Percentiles rank a stretch among this genome's conserved stretches.
Conservation (phyloP, 805 yeast species). For the Candida tammaniensis region DNA sequence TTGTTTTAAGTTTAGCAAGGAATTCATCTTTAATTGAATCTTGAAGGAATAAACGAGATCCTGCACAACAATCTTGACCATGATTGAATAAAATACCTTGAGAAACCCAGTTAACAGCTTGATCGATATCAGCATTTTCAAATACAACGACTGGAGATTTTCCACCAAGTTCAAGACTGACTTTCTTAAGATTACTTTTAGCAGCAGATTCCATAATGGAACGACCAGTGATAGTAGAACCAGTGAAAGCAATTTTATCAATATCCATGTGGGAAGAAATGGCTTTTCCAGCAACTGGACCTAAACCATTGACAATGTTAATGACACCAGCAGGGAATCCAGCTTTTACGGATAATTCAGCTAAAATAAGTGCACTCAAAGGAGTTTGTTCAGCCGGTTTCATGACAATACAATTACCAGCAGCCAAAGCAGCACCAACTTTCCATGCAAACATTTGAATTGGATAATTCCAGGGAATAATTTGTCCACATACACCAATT, state of each 20-base stretch:
- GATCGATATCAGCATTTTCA: slow-evolving; percentile 29
- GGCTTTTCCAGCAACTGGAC: slow-evolving; percentile 8
- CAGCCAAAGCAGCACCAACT: slow-evolving; percentile 42
- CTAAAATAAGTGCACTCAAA: slow-evolving; percentile 25
- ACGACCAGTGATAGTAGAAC: slow-evolving; percentile 40
- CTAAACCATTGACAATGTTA: slow-evolving; percentile 33
- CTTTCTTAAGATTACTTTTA: slow-evolving; percentile 39
- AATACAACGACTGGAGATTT: slow-evolving; percentile 50
- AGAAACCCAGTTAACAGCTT: slow-evolving; percentile 47
- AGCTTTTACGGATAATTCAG: slow-evolving; percentile 30
- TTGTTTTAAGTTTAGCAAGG: slow-evolving; percentile 14
- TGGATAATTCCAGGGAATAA: slow-evolving; percentile 52
- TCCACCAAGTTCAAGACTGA: slow-evolving; percentile 45
- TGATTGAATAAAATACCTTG: slow-evolving; percentile 57
- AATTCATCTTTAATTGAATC: slow-evolving; percentile 31
- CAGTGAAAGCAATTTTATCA: slow-evolving; percentile 43
- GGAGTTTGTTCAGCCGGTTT: slow-evolving; percentile 43
- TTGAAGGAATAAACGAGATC: slow-evolving; percentile 27
- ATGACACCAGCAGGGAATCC: slow-evolving; percentile 44
- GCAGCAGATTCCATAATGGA: slow-evolving; percentile 35
- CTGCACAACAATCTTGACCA: slow-evolving; percentile 60
- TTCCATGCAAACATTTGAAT: slow-evolving; percentile 36
- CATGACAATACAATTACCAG: slow-evolving; percentile 47
- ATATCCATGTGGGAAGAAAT: slow-evolving; percentile 26
- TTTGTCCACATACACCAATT: slow-evolving; percentile 50